Evolutionary conservation across 1,139 yeast genomes (phyloP).

Genomic region (Sugiyamaella castrensis): DNA sequence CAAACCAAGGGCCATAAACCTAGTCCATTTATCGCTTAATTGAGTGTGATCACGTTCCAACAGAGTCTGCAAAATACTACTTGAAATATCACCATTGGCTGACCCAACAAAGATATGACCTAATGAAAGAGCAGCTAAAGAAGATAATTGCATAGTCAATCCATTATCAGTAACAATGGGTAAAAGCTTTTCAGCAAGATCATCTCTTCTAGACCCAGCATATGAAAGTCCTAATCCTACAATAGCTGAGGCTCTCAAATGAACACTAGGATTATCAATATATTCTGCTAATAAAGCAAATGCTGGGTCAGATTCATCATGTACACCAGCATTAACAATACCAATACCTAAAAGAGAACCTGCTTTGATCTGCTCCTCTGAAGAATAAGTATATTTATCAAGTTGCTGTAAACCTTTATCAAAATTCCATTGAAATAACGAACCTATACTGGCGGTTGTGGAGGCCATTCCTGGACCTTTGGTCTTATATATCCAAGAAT

Average conservation of each 20-base stretch:
- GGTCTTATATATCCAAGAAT: slow-evolving; percentile 87
- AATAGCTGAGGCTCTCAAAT: slow-evolving; percentile 75
- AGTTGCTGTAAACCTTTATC: slow-evolving; percentile 85
- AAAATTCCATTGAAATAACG: slow-evolving; percentile 88
- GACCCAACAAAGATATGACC: slow-evolving; percentile 97
- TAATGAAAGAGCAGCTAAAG: slow-evolving; percentile 85
- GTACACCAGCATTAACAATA: slow-evolving; percentile 89
- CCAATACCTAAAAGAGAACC: slow-evolving; percentile 98
- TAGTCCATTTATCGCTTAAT: slow-evolving; percentile 79
- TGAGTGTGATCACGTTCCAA: slow-evolving; percentile 80
- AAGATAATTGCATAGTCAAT: slow-evolving; percentile 70
- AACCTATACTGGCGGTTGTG: slow-evolving; percentile 89
- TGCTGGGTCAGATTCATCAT: slow-evolving; percentile 94
- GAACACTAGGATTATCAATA: slow-evolving; percentile 51
- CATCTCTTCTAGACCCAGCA: slow-evolving; percentile 91
- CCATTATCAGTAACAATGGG: slow-evolving; percentile 87
- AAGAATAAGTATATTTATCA: slow-evolving; percentile 84
- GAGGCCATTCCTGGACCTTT: slow-evolving; percentile 93
- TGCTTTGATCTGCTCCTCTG: slow-evolving; percentile 85
- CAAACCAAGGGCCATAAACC: slow-evolving; percentile 87
- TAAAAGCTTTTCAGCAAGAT: slow-evolving; percentile 67
- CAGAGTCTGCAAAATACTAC: slow-evolving; percentile 83
- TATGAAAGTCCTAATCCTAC: slow-evolving; percentile 92
- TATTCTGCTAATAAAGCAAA: slow-evolving; percentile 77
- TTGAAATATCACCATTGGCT: slow-evolving; percentile 90